Evolutionary conservation across 1,284 basidiomycete genomes (phyloP).

Genomic region (Fomitopsis palustris): DNA sequence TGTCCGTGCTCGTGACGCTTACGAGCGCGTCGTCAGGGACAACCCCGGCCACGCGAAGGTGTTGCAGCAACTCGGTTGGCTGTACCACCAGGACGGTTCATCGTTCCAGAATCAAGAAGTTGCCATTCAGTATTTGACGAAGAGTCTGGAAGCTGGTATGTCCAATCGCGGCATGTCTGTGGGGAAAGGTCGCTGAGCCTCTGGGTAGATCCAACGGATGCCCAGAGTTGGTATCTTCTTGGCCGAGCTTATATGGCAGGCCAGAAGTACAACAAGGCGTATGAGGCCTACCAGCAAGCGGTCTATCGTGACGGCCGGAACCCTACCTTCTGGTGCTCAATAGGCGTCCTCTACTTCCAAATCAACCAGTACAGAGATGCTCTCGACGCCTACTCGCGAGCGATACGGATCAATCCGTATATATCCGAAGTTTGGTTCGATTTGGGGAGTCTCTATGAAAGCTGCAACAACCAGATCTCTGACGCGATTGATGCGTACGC

Average conservation of each 20-base stretch:
- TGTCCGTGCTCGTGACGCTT: constrained; percentile 88
- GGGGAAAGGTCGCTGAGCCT: not conserved
- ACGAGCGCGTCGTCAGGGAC: constrained; percentile 93
- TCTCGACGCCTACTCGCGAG: constrained; percentile 96
- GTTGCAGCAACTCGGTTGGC: constrained; percentile 95
- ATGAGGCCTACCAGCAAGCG: constrained; percentile 99
- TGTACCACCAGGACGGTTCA: constrained; percentile 94
- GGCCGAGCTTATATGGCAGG: constrained; percentile 98
- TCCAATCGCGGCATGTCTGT: constrained; percentile 10
- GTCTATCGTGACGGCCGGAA: constrained; percentile 98
- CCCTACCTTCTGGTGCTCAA: constrained; percentile 99
- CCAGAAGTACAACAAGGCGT: constrained; percentile 99
- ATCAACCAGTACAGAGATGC: constrained; percentile 99
- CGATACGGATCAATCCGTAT: constrained; percentile 98
- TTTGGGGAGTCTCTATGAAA: constrained; percentile 94
- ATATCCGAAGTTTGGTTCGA: constrained; percentile 99
- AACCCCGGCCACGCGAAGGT: constrained; percentile 97
- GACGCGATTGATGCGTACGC: constrained; percentile 99
- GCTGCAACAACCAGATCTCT: constrained; percentile 98
- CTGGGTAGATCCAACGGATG: constrained; percentile 81
- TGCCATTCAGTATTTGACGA: constrained; percentile 91
- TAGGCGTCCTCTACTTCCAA: constrained; percentile 98
- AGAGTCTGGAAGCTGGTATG: constrained; percentile 89
- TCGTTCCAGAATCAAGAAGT: constrained; percentile 94
- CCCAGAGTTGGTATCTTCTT: constrained; percentile 98